Evolutionary conservation across 2,329 filamentous ascomycete species (phyloP).

Genomic region (Aspergillus novoparasiticus): DNA sequence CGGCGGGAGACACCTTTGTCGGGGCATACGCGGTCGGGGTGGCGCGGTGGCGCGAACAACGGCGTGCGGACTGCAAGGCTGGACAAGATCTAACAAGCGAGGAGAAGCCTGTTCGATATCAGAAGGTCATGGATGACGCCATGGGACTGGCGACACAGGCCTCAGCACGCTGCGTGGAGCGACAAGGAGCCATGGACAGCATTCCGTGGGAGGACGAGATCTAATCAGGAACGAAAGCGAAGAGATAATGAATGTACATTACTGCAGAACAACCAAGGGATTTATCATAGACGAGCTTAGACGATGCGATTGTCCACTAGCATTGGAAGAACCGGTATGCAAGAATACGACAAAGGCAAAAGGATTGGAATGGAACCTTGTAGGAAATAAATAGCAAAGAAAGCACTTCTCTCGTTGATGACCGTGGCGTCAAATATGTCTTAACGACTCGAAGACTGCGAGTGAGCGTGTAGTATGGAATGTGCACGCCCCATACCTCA

Average conservation of each 20-base stretch:
- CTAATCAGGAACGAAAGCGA: constrained; percentile 15
- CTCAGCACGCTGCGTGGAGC: constrained; percentile 49
- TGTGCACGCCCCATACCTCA: not conserved
- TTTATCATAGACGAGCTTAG: not conserved
- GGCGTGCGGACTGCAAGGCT: constrained; percentile 53
- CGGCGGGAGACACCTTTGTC: constrained; percentile 91
- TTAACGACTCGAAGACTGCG: not conserved
- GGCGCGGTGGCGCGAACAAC: constrained; percentile 53
- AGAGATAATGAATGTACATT: not conserved
- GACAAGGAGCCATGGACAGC: constrained; percentile 50
- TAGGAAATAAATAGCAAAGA: not conserved
- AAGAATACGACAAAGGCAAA: not conserved
- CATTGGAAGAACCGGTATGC: not conserved
- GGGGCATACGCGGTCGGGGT: constrained; percentile 80
- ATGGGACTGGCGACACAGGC: constrained; percentile 47
- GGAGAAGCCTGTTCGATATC: constrained; percentile 41
- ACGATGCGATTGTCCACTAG: not conserved
- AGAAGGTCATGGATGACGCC: constrained; percentile 49
- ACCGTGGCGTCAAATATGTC: constrained; percentile 7
- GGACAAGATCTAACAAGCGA: constrained; percentile 44
- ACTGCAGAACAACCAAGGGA: not conserved
- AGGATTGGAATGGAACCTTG: not conserved
- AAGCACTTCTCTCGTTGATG: not conserved
- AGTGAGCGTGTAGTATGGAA: constrained; percentile 5
- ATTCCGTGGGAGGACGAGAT: constrained; percentile 53